Conservation (phyloP, 2,329 filamentous ascomycete species). For the Phialocephala subalpina region DNA sequence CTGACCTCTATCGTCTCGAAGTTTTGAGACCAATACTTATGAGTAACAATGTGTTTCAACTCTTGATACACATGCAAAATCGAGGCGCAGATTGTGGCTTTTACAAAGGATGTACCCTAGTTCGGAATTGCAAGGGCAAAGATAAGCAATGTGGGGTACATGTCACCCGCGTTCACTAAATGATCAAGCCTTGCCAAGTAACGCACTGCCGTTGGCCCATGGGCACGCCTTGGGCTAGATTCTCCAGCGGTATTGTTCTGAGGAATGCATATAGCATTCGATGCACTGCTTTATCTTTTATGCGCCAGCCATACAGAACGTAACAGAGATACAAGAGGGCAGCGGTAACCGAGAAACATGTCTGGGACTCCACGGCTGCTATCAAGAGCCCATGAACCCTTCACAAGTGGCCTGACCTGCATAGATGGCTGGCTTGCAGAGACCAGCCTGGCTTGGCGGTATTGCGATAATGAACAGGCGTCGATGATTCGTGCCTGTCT, state of each 20-base stretch:
- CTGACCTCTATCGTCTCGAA: not conserved
- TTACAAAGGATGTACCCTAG: not conserved
- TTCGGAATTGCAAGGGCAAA: not conserved
- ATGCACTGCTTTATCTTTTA: not conserved
- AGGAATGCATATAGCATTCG: not conserved
- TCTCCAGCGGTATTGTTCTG: not conserved
- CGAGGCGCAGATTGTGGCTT: slow-evolving; percentile 6
- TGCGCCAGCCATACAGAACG: not conserved
- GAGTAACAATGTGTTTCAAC: not conserved
- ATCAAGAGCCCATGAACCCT: not conserved
- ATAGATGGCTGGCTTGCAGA: slow-evolving; percentile 4
- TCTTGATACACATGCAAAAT: not conserved
- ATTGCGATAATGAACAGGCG: not conserved
- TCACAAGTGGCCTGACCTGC: not conserved
- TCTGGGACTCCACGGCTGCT: not conserved
- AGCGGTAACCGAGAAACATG: slow-evolving; percentile 1
- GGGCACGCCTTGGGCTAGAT: not conserved
- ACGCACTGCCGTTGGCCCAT: slow-evolving; percentile 13
- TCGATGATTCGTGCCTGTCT: not conserved
- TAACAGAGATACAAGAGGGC: not conserved
- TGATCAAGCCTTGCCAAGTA: slow-evolving; percentile 11
- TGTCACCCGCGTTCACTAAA: slow-evolving; percentile 5
- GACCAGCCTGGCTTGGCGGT: not conserved
- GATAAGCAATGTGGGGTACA: slow-evolving; percentile 17
- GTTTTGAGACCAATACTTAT: slow-evolving; percentile 2